These are phyloP conservation scores for Claviceps maximensis DNA, from an alignment of 2,329 filamentous ascomycete species.

Conservation along the genomic window DNA sequence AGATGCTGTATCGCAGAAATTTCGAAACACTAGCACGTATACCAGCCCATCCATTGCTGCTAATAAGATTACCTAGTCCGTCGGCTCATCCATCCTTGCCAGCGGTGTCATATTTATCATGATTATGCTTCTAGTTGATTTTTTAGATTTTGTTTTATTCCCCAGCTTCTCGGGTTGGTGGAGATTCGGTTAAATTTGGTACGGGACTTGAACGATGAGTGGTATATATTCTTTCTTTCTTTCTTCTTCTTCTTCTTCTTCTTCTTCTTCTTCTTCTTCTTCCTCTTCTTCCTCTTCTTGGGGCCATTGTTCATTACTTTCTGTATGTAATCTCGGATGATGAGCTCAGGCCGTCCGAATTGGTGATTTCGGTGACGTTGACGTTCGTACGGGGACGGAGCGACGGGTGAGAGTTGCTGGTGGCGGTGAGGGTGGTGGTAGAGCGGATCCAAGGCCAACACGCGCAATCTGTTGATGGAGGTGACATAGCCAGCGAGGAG, in stretches of 20 bases:
- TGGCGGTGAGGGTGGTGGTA: background rate
- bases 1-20: constrained; percentile 20
- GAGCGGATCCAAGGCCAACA: background rate
- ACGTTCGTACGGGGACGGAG: background rate
- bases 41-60: background rate
- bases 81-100: background rate
- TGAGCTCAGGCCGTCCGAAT: no score
- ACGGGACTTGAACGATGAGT: background rate
- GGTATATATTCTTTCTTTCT: background rate
- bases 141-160: background rate
- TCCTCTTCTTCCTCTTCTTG: no score
- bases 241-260: background rate
- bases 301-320: background rate
- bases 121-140: background rate
- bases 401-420: background rate
- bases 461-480: background rate
- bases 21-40: background rate
- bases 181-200: background rate
- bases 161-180: background rate
- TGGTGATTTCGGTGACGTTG: no score
- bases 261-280: background rate
- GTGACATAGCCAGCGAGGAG: no score
- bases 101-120: background rate
- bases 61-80: background rate
- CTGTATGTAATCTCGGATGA: no score